Percentiles rank a stretch among this genome's conserved stretches.
phyloP scores from a whole-genome alignment of 75 land plant species.

The Pinus tabuliformis region DNA sequence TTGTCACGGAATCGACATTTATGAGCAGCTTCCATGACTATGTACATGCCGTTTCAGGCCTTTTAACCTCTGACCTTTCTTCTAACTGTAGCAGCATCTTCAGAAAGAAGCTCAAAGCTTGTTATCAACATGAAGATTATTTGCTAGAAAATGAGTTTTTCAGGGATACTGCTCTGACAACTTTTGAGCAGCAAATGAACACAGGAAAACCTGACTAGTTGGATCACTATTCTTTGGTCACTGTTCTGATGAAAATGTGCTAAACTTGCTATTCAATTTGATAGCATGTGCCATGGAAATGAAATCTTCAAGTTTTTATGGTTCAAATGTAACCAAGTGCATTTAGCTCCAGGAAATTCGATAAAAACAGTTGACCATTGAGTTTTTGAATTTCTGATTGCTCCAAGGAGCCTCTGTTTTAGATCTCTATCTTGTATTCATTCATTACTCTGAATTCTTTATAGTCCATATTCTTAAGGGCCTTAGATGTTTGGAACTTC shows the following conservation, averaged over 20 bases:
- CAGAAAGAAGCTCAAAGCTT: conserved; percentile 1
- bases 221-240: not conserved
- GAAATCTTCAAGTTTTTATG: not conserved
- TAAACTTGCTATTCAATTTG: not conserved
- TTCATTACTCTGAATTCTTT: not conserved
- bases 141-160: not conserved
- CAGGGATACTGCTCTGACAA: not conserved
- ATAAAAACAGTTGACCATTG: not conserved
- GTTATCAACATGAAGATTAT: not conserved
- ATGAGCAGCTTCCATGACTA: not conserved
- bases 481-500: not conserved
- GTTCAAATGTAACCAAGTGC: not conserved
- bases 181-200: not conserved
- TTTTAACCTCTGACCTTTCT: not conserved
- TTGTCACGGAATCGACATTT: not conserved
- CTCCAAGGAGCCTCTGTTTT: not conserved
- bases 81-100: not conserved
- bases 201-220: not conserved
- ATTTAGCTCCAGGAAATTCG: not conserved
- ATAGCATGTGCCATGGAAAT: not conserved
- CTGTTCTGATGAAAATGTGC: not conserved
- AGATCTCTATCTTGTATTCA: not conserved
- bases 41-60: not conserved
- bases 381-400: not conserved
- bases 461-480: conserved; percentile 2